Evolutionary conservation across 2,329 filamentous ascomycete species (phyloP).

Genomic region (Aureobasidium subglaciale): DNA sequence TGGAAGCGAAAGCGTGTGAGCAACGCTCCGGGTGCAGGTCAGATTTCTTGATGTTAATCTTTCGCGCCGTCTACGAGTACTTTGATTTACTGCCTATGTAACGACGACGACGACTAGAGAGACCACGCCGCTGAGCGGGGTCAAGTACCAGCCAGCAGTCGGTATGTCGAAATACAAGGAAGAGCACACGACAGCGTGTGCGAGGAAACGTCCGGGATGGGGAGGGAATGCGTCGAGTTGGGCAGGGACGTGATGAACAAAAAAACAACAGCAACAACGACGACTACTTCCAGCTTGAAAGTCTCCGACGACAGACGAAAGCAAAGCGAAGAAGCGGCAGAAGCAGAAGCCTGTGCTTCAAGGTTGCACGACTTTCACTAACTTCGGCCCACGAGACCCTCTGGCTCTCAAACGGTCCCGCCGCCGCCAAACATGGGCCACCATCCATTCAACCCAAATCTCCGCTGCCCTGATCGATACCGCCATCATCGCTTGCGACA

Average conservation of each 20-base stretch:
- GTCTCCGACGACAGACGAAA: slow-evolving; percentile 12
- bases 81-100: slow-evolving; percentile 12
- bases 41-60: slow-evolving; percentile 3
- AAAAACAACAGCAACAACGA: slow-evolving; percentile 2
- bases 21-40: neutral
- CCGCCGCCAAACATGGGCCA: slow-evolving; percentile 13
- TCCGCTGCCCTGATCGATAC: slow-evolving; percentile 3
- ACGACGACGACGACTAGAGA: slow-evolving; percentile 4
- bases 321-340: slow-evolving; percentile 13
- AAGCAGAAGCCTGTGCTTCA: slow-evolving; percentile 12
- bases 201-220: neutral
- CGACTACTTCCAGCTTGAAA: slow-evolving; percentile 8
- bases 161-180: neutral
- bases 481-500: slow-evolving; percentile 8
- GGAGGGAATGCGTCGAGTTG: neutral
- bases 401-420: slow-evolving; percentile 11
- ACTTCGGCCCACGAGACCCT: slow-evolving; percentile 10
- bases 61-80: slow-evolving; percentile 8
- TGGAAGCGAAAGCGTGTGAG: neutral
- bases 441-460: slow-evolving; percentile 2
- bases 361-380: slow-evolving; percentile 13
- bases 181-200: neutral
- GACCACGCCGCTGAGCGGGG: slow-evolving; percentile 4
- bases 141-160: slow-evolving; percentile 10
- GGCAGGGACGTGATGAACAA: neutral